Base-by-base conservation (phyloP, 2,329 filamentous ascomycete species). In the Decorospora gaudefroyi region DNA sequence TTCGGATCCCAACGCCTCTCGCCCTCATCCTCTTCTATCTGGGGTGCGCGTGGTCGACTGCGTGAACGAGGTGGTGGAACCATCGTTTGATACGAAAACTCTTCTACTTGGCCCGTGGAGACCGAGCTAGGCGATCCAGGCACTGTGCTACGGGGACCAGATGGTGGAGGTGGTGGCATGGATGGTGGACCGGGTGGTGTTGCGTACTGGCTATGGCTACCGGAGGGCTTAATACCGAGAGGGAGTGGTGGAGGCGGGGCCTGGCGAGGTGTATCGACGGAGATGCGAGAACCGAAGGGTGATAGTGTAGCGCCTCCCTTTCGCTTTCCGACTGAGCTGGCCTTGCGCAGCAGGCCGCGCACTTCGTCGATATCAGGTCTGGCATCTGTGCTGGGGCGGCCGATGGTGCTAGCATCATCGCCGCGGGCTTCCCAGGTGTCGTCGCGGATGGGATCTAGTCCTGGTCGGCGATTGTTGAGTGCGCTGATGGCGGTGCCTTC, bases 311-410 rank as follows among this genome's bases (percentile, higher is more conserved):
- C 30, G 2, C 58, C 60, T 15, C 63, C 62, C 38, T 65, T 70
- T 42, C 75, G 67, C 59, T 74, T 75, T 18, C 76, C 76, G 7
- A 60, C 61, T 4, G 71, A 75, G 62, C 66, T 74, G 29, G 68
- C 73, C 35, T 75, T 73, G 41, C 69, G 68, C 1, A 78, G 59
- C 9, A 77, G 47, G 17, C 72, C 71, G 13, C 72, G 69, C 9
- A 78, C 69, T 40, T 78, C 74, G n/a, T 76, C 73, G 15, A 75
- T 49, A 32, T 75, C 73, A 9, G 72, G 69, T 25, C 70, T 68
- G 15, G 47, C 55, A 39, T 76, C 74, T 38, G 66, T 69, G 48
- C 69, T 75, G 7, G 71, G 65, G 19, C 74, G 71, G 36, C 67
- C 66, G 16, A 69, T 53, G 13, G 67, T 68, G 37, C 62, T 68